Conservation (phyloP, 2,329 filamentous ascomycete genomes). For the Alternaria atra region DNA sequence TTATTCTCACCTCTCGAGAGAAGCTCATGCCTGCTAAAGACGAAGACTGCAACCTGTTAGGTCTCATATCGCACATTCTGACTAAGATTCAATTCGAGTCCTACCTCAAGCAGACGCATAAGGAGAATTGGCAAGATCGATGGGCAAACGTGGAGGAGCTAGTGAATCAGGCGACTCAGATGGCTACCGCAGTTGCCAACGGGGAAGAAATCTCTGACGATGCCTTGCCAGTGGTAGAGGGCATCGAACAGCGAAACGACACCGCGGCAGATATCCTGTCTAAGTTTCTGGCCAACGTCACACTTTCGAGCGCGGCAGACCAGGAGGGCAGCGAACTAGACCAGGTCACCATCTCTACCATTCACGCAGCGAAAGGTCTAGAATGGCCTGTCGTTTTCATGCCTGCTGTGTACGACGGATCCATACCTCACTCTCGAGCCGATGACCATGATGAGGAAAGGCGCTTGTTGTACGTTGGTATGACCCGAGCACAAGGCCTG, state of each 20-base stretch:
- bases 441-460: slow-evolving; percentile 90
- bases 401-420: slow-evolving; percentile 87
- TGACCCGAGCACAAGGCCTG: slow-evolving; percentile 89
- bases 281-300: slow-evolving; percentile 87
- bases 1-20: slow-evolving; percentile 66
- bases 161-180: slow-evolving; percentile 79
- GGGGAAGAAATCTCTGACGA: slow-evolving; percentile 56
- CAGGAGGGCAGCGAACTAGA: slow-evolving; percentile 65
- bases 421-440: slow-evolving; percentile 85
- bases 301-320: slow-evolving; percentile 75
- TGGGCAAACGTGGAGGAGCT: slow-evolving; percentile 93
- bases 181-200: slow-evolving; percentile 60
- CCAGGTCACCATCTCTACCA: slow-evolving; percentile 90
- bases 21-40: slow-evolving; percentile 61
- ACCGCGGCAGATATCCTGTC: slow-evolving; percentile 72
- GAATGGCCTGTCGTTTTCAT: slow-evolving; percentile 98
- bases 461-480: slow-evolving; percentile 89
- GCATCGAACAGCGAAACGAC: slow-evolving; percentile 67
- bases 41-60: slow-evolving; percentile 50
- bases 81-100: slow-evolving; percentile 75
- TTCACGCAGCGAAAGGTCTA: slow-evolving; percentile 93
- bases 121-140: slow-evolving; percentile 70
- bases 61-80: slow-evolving; percentile 66
- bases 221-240: slow-evolving; percentile 72
- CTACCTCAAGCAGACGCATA: slow-evolving; percentile 76